Evolutionary conservation across 352 stramenopile species (phyloP).

Genomic region (Pythium biforme): DNA sequence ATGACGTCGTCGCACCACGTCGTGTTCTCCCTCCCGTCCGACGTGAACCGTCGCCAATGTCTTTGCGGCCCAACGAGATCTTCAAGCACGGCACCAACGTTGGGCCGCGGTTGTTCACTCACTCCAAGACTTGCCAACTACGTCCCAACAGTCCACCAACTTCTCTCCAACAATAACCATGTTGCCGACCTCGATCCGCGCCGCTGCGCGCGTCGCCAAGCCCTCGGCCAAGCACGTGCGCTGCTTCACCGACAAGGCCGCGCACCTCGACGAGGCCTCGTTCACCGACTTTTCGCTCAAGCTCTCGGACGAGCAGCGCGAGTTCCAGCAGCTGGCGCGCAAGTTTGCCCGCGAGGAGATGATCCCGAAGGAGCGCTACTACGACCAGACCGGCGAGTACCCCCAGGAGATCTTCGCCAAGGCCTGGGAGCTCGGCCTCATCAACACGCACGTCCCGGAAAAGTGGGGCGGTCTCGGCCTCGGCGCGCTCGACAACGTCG

Average conservation of each 20-base stretch:
- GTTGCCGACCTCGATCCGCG: slow-evolving; percentile 16
- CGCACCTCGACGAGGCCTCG: slow-evolving; percentile 53
- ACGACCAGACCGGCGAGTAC: slow-evolving; percentile 85
- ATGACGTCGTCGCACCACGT: slow-evolving; percentile 20
- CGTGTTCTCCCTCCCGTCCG: slow-evolving; percentile 15
- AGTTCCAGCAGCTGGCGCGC: slow-evolving; percentile 82
- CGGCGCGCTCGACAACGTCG: slow-evolving; percentile 73
- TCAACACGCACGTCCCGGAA: slow-evolving; percentile 87
- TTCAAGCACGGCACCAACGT: slow-evolving; percentile 5
- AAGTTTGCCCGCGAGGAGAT: slow-evolving; percentile 91
- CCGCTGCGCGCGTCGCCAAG: slow-evolving; percentile 8
- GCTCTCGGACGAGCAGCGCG: slow-evolving; percentile 84
- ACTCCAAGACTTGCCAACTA: slow-evolving; percentile 9
- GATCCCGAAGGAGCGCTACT: slow-evolving; percentile 84
- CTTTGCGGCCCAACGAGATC: slow-evolving; percentile 1
- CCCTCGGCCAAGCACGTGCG: slow-evolving; percentile 26
- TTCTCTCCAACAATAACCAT: too few relatives aligned
- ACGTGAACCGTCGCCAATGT: slow-evolving; percentile 16
- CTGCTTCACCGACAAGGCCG: slow-evolving; percentile 35
- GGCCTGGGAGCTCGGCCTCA: slow-evolving; percentile 86
- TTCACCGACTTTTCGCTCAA: slow-evolving; percentile 69
- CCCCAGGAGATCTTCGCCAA: slow-evolving; percentile 87
- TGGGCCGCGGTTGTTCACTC: not conserved
- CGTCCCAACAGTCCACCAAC: not conserved
- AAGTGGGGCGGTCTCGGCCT: slow-evolving; percentile 84